phyloP scores from a whole-genome alignment of 345 rosid genomes.

The Eucalyptus erythrocorys region DNA sequence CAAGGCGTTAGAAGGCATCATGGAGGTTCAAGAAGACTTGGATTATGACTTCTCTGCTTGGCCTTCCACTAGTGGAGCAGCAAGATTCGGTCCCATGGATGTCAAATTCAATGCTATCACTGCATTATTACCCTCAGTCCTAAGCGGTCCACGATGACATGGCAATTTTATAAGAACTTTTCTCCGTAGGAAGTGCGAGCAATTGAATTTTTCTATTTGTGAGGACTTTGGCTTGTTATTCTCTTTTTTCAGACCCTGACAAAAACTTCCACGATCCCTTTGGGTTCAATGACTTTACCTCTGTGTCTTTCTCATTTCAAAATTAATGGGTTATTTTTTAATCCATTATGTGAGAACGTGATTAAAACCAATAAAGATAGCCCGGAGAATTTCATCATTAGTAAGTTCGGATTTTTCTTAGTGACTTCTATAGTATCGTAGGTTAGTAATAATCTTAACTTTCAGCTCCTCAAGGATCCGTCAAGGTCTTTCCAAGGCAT shows the following conservation, averaged over 20 bases:
- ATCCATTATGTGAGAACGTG: accelerated
- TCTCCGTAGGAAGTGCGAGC: accelerated
- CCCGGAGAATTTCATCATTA: too few species aligned
- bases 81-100: accelerated
- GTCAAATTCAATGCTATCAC: not conserved
- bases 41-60: not conserved
- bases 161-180: accelerated
- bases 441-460: too few species aligned
- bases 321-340: not conserved
- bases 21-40: not conserved
- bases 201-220: too few species aligned
- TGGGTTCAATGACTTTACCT: too few species aligned
- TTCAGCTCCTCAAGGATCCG: too few species aligned
- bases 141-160: not conserved
- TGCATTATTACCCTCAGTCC: not conserved
- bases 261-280: too few species aligned
- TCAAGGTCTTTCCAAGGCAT: not conserved
- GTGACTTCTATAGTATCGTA: not conserved
- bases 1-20: not conserved
- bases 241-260: not conserved
- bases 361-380: not conserved
- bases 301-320: too few species aligned
- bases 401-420: too few species aligned
- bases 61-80: not conserved
- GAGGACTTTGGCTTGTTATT: accelerated